A percentile compares a stretch with the other conserved stretches of the same genome.
These are phyloP conservation scores for Penicillium palitans DNA, from an alignment of 2,329 filamentous ascomycete species.

Conservation along the genomic window DNA sequence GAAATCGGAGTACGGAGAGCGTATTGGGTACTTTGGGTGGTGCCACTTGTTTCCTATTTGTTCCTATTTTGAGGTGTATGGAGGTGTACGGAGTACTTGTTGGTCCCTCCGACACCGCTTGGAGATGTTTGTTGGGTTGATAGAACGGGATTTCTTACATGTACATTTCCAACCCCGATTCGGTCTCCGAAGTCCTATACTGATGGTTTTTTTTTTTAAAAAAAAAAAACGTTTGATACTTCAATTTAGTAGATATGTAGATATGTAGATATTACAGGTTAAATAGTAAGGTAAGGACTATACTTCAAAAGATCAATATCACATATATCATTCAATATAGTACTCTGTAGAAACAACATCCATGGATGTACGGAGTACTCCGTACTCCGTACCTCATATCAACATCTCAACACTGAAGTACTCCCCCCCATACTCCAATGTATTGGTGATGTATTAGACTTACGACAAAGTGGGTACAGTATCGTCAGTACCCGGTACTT, in stretches of 20 bases:
- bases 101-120: conserved; percentile 1
- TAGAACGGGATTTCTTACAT: neutral
- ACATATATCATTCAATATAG: neutral
- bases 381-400: neutral
- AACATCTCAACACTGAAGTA: neutral
- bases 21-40: conserved; percentile 6
- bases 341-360: no score
- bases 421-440: neutral
- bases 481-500: conserved; percentile 27
- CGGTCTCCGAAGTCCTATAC: neutral
- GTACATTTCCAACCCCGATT: neutral
- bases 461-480: conserved; percentile 4
- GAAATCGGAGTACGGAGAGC: neutral
- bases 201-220: neutral
- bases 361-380: no score
- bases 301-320: neutral
- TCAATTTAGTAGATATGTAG: neutral
- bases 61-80: neutral
- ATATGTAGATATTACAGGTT: neutral
- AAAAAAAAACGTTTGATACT: neutral
- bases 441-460: neutral
- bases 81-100: neutral
- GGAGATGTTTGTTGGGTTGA: conserved; percentile 11
- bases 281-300: neutral
- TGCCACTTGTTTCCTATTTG: neutral